These are phyloP conservation scores for Teratosphaeria destructans DNA, from an alignment of 2,329 filamentous ascomycete species.

Conservation along the genomic window DNA sequence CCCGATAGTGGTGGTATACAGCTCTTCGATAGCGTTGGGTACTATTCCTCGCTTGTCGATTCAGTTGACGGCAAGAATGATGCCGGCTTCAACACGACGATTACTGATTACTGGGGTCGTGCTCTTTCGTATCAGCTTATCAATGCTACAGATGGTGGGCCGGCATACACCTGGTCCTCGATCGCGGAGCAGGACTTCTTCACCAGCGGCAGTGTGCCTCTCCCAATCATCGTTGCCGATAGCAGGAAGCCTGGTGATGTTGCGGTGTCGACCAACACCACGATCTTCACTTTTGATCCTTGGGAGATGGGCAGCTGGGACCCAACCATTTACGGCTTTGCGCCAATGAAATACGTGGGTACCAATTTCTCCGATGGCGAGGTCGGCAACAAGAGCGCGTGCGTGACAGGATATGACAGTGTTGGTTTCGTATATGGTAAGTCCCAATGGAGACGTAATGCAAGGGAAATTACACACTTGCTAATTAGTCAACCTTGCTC, in stretches of 20 bases:
- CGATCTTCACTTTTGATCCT: constrained; percentile 67
- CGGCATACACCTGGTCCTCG: constrained; percentile 72
- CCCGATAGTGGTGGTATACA: constrained; percentile 43
- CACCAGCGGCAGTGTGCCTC: constrained; percentile 50
- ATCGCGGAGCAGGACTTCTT: constrained; percentile 57
- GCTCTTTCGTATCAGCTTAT: constrained; percentile 80
- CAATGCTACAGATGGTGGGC: constrained; percentile 63
- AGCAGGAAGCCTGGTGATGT: constrained; percentile 52
- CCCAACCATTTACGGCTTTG: constrained; percentile 60
- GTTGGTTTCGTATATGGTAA: constrained; percentile 61
- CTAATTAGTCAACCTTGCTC: neutral
- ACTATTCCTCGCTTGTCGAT: constrained; percentile 51
- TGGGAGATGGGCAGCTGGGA: constrained; percentile 73
- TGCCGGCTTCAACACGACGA: constrained; percentile 56
- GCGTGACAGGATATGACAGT: constrained; percentile 73
- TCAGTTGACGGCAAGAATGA: constrained; percentile 51
- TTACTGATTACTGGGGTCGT: constrained; percentile 74
- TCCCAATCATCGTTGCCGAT: constrained; percentile 65
- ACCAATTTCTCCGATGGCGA: constrained; percentile 62
- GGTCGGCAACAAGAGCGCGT: constrained; percentile 41
- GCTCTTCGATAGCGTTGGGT: constrained; percentile 46
- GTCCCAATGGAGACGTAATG: neutral
- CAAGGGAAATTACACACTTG: neutral
- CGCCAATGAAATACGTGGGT: constrained; percentile 59
- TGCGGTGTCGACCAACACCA: constrained; percentile 59